Base-by-base conservation (phyloP, 495 filamentous ascomycete species). In the Neurospora sublineolata region DNA sequence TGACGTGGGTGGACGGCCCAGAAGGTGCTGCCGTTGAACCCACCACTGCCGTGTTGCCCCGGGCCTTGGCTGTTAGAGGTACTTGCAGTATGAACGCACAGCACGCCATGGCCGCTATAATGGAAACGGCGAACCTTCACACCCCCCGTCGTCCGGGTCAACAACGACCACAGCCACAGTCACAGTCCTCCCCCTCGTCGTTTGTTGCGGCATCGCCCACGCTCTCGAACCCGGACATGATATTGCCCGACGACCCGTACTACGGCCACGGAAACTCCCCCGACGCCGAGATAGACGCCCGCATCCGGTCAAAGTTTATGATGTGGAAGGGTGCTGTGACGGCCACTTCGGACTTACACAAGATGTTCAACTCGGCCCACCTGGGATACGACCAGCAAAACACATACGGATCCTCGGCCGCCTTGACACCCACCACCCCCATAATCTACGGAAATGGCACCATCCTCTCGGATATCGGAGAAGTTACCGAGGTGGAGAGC, bases 201-300 rank as follows among this genome's bases (percentile, higher is more conserved):
- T 64, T 27, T 64, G 52, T 80, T 37, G 85, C 86, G 67, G 84
- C 89, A 37, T 96, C 92, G 68, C 94, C 94, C 60, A 95, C 94
- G 9, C 82, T 97, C 72, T 94, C 93, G n/a, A 93, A 96, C 80
- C 93, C 93, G 41, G 93, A 95, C 79, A 94, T 97, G 93, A 96
- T 97, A 73, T 84, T 97, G 44, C 94, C 94, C 42, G 86, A 87
- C 77, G 86, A 89, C 76, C 78, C 52, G 30, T 64, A 80, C 70
- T 81, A 82, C 70, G 86, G 89, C 77, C 85, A 85, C 67, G 83
- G 83, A 75, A 78, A 80, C 72, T 83, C 81, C n/a, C 83, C 81
- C 38, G 82, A 81, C 67, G 78, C 77, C 39, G 80, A 80, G 70
- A 74, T 80, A 39, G 76, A 73, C 68, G 68, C 74, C 69, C 79